Percentiles rank a stretch among this genome's conserved stretches.
These are phyloP conservation scores for Mycena metata DNA, from an alignment of 768 basidiomycete genomes.

Conservation along the genomic window DNA sequence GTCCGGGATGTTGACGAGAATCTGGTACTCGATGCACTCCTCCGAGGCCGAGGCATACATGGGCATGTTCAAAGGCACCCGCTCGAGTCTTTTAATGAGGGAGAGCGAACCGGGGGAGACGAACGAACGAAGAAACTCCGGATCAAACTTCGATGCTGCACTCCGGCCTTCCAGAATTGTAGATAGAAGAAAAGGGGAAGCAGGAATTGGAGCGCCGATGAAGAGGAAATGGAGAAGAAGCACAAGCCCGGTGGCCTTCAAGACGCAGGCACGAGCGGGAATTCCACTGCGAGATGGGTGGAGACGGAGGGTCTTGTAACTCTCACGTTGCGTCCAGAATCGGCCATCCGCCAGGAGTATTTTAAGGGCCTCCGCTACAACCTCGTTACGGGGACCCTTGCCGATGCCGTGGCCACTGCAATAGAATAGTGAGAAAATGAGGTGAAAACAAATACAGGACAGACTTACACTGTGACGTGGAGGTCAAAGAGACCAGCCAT, in stretches of 20 bases:
- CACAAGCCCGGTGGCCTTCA: constrained; percentile 4
- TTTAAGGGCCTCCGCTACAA: not conserved
- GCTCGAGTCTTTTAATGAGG: not conserved
- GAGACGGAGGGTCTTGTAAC: constrained; percentile 4
- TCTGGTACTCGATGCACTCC: constrained; percentile 10
- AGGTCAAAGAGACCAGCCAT: not conserved
- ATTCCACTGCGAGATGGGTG: not conserved
- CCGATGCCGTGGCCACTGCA: not conserved
- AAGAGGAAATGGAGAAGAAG: constrained; percentile 13
- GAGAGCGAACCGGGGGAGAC: not conserved
- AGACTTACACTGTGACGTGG: not conserved
- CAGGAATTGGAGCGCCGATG: constrained; percentile 1
- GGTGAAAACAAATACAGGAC: not conserved
- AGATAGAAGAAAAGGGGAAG: constrained; percentile 1
- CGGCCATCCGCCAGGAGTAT: constrained; percentile 3
- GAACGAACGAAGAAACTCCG: not conserved
- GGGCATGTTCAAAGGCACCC: not conserved
- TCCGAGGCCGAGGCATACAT: not conserved
- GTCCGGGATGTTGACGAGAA: constrained; percentile 11
- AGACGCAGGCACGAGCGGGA: not conserved
- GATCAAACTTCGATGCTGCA: constrained; percentile 11
- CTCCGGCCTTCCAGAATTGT: constrained; percentile 12
- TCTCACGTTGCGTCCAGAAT: constrained; percentile 4
- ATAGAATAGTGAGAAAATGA: not conserved
- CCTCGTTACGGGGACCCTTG: constrained; percentile 13